Percentiles rank a stretch among this genome's conserved stretches.
phyloP scores from a whole-genome alignment of 164 flowering plant species.

The Brasenia schreberi region DNA sequence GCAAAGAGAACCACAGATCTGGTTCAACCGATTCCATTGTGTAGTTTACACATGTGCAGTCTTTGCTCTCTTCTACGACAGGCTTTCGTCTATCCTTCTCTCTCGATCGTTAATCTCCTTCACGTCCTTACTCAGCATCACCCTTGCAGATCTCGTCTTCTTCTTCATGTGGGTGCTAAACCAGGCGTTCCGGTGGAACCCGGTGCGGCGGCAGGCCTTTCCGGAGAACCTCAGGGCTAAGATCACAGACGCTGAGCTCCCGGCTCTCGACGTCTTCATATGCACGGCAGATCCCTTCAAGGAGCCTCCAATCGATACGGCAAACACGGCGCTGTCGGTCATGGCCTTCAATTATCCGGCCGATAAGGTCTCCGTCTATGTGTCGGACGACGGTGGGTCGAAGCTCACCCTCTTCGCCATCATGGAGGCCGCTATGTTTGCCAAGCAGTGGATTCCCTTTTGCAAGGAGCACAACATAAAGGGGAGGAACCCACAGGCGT shows the following conservation, averaged over 20 bases:
- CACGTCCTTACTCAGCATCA: constrained; percentile 2
- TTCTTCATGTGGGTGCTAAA: constrained; percentile 17
- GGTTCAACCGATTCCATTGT: constrained; percentile 38
- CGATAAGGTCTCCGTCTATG: constrained; percentile 16
- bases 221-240: constrained; percentile 11
- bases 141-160: constrained; percentile 10
- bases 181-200: constrained; percentile 12
- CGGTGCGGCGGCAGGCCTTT: constrained; percentile 7
- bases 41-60: constrained; percentile 27
- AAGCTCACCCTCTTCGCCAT: constrained; percentile 20
- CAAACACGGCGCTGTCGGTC: constrained; percentile 17
- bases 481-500: constrained; percentile 16
- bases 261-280: constrained; percentile 19
- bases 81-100: constrained; percentile 3
- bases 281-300: constrained; percentile 26
- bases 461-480: constrained; percentile 10
- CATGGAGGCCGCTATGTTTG: constrained; percentile 21
- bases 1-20: constrained; percentile 15
- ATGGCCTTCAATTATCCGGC: constrained; percentile 23
- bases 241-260: constrained; percentile 7
- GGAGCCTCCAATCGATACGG: constrained; percentile 17
- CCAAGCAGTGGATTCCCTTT: constrained; percentile 19
- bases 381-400: constrained; percentile 27
- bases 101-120: constrained; percentile 6
- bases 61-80: constrained; percentile 27